These are phyloP conservation scores for Citrus sp. DNA, from an alignment of 345 rosid species.

Conservation along the genomic window DNA sequence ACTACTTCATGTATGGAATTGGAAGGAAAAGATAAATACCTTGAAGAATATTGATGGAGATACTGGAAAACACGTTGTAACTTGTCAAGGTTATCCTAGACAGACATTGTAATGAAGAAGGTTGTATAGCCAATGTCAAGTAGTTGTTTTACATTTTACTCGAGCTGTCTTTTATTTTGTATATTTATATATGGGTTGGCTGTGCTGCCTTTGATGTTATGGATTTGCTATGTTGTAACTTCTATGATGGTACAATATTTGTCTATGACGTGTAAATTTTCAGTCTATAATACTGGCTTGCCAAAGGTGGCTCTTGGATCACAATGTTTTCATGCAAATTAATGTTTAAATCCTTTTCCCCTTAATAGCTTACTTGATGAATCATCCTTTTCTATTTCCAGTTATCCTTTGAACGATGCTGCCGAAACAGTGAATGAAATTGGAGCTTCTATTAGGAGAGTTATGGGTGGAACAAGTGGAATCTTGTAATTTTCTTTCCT, in stretches of 20 bases:
- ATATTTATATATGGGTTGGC: neutral
- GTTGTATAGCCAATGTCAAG: neutral
- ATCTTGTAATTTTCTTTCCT: conserved; percentile 50
- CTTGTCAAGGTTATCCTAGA: neutral
- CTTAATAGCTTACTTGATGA: conserved; percentile 1
- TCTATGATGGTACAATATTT: neutral
- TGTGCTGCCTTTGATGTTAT: neutral
- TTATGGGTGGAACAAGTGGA: conserved; percentile 99
- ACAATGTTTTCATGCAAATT: neutral
- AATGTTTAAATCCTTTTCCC: neutral
- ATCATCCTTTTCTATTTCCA: conserved; percentile 33
- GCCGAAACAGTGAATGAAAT: conserved; percentile 88
- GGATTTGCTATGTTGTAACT: neutral
- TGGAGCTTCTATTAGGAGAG: conserved; percentile 76
- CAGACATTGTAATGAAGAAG: neutral
- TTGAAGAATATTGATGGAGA: neutral
- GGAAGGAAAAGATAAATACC: neutral
- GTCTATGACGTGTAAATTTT: neutral
- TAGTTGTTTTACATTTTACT: neutral
- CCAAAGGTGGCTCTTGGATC: neutral
- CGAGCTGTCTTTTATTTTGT: neutral
- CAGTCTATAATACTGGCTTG: neutral
- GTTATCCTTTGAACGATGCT: conserved; percentile 92
- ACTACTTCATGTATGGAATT: neutral
- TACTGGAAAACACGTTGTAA: neutral